Percentiles rank a stretch among this genome's conserved stretches.
phyloP scores from a whole-genome alignment of 257 asterid genomes.

The Solanum pennellii region DNA sequence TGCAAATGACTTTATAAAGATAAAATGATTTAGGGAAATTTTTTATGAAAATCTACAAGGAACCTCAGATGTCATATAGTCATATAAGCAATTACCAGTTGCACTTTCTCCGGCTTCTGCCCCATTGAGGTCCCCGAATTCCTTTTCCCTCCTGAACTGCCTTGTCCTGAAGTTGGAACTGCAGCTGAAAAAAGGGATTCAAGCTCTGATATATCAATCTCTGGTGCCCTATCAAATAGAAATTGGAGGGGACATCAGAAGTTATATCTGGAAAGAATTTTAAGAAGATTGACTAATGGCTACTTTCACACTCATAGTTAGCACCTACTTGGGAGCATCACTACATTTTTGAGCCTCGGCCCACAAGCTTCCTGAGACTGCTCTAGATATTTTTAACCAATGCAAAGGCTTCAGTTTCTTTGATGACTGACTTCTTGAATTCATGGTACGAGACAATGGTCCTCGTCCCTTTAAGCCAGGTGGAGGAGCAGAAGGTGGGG shows the following conservation, averaged over 20 bases:
- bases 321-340: conserved; percentile 68
- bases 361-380: conserved; percentile 98
- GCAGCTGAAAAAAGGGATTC: conserved; percentile 89
- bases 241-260: background rate
- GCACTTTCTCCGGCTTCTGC: conserved; percentile 79
- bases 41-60: background rate
- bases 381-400: conserved; percentile 86
- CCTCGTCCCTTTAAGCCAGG: conserved; percentile 50
- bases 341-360: conserved; percentile 84
- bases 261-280: background rate
- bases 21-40: background rate
- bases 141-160: conserved; percentile 41
- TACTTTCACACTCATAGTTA: conserved; percentile 2
- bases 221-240: conserved; percentile 66
- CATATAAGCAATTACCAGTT: conserved; percentile 45
- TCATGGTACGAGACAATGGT: conserved; percentile 39
- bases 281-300: background rate
- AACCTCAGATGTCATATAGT: background rate
- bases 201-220: conserved; percentile 86
- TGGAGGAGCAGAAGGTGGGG: conserved; percentile 68
- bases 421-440: conserved; percentile 42
- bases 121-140: conserved; percentile 50
- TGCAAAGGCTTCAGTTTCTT: conserved; percentile 89
- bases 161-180: conserved; percentile 51
- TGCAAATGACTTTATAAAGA: background rate